These are phyloP conservation scores for Beauveria scarabaeidicola DNA, from an alignment of 2,329 filamentous ascomycete genomes.

Conservation along the genomic window DNA sequence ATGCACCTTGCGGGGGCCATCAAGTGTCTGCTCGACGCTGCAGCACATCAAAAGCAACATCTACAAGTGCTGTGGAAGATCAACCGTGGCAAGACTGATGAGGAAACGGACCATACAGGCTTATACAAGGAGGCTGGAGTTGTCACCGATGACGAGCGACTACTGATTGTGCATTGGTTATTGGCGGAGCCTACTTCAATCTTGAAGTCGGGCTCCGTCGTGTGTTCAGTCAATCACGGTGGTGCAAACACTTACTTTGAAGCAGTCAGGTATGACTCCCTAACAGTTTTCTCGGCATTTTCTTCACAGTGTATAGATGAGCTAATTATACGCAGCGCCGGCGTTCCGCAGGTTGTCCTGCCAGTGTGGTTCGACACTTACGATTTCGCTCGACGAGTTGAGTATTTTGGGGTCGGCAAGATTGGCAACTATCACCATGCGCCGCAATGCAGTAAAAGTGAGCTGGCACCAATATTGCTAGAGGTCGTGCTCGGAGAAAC, in stretches of 20 bases:
- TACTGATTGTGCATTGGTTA: constrained; percentile 22
- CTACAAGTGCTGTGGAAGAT: constrained; percentile 25
- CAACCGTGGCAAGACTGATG: not conserved
- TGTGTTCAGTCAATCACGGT: constrained; percentile 30
- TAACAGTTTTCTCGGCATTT: not conserved
- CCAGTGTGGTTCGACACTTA: constrained; percentile 37
- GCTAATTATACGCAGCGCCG: constrained; percentile 22
- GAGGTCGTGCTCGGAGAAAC: not conserved
- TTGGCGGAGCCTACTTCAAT: constrained; percentile 24
- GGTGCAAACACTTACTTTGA: constrained; percentile 36
- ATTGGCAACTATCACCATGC: constrained; percentile 23
- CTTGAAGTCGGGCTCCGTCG: constrained; percentile 26
- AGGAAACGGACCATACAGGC: constrained; percentile 13
- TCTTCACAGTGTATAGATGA: not conserved
- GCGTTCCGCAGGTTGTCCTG: constrained; percentile 35
- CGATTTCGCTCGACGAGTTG: constrained; percentile 32
- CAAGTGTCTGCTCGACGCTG: not conserved
- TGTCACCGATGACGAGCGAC: constrained; percentile 10
- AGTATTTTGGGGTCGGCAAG: constrained; percentile 31
- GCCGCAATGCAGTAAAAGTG: not conserved
- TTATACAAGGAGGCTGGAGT: constrained; percentile 12
- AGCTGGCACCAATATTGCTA: not conserved
- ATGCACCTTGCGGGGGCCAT: constrained; percentile 20
- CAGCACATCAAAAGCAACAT: not conserved
- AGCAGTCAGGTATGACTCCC: constrained; percentile 28